Evolutionary conservation across 2,329 filamentous ascomycete genomes (phyloP), one percentile per base, ranked within the genome.

Genomic region (Fusarium scirpi): DNA sequence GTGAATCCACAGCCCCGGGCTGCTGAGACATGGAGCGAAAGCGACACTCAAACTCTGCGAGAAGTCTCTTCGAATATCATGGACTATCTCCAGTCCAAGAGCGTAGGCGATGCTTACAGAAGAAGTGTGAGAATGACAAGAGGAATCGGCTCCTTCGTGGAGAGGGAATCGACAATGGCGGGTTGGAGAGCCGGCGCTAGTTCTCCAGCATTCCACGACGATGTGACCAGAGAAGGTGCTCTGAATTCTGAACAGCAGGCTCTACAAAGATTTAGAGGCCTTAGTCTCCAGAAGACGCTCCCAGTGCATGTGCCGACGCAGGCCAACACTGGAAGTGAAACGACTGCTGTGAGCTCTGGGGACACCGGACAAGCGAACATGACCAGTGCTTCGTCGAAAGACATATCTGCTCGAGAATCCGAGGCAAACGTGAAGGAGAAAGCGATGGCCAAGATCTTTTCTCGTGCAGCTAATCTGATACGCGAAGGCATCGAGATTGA

Each of bases 381-480:
- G 22, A n/a, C 45, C 13, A 62, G 25, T 25, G 40, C 40, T 41
- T 55, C 61, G 6, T 60, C 66, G 9, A 38, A 43, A 27, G 58
- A 27, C 32, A 46, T 41, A 25, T 45, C 53, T 22, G 16, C 49
- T n/a, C 24, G 11, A 51, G 49, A 49, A 12, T 29, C 62, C 1
- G 62, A 72, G 30, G 38, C 15, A 10, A 40, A 57, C 10, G 24
- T 11, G 9, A 61, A 58, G 12, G 54, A 62, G 25, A 59, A 49
- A 46, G 53, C 53, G 1, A 49, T 62, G 18, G 58, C 65, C 25
- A 58, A 72, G 9, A 76, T 84, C 3, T 83, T 85, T 47, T 80
- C 80, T 2, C 81, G 81, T 27, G 84, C 84, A 20, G 80, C 83
- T 24, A 81, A 81, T 27, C 73, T 85, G 7, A 78, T 86, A 20